Conservation (phyloP, 1,284 basidiomycete species). For the Phenoliferia sp. region DNA sequence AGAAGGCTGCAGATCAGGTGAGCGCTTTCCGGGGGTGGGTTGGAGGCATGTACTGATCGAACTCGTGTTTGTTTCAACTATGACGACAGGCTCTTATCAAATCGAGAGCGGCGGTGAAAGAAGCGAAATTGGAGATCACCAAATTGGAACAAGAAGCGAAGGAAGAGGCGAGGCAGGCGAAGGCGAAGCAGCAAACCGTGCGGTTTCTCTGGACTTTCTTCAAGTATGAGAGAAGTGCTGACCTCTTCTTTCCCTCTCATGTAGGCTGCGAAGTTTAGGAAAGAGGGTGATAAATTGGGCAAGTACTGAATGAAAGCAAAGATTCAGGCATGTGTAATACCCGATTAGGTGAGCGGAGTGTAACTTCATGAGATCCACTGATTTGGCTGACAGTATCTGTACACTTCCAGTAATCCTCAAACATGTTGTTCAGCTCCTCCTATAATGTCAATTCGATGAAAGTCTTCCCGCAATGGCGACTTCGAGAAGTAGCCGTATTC, state of each 20-base stretch:
- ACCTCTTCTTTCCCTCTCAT: background rate
- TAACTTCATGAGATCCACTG: no score
- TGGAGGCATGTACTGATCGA: background rate
- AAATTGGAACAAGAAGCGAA: slow-evolving; percentile 10
- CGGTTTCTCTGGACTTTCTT: background rate
- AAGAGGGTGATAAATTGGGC: slow-evolving; percentile 4
- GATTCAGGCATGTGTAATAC: background rate
- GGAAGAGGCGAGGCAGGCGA: slow-evolving; percentile 1
- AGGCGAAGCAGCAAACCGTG: slow-evolving; percentile 3
- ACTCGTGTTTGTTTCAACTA: background rate
- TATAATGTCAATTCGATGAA: no score
- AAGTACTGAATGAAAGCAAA: background rate
- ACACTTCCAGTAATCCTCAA: no score
- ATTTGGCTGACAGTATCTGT: no score
- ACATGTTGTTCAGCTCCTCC: no score
- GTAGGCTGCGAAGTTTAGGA: slow-evolving; percentile 5
- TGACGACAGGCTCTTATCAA: slow-evolving; percentile 8
- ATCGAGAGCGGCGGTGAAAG: background rate
- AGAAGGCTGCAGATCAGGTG: slow-evolving; percentile 3
- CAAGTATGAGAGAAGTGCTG: no score
- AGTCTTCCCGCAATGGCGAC: no score
- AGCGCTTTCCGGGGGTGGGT: background rate
- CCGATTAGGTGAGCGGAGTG: no score
- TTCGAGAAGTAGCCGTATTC: no score
- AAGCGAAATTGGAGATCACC: slow-evolving; percentile 5